Percentiles rank a stretch among this genome's conserved stretches.
Evolutionary conservation across 441 rosid genomes (phyloP).

Genomic region (Breynia disticha): DNA sequence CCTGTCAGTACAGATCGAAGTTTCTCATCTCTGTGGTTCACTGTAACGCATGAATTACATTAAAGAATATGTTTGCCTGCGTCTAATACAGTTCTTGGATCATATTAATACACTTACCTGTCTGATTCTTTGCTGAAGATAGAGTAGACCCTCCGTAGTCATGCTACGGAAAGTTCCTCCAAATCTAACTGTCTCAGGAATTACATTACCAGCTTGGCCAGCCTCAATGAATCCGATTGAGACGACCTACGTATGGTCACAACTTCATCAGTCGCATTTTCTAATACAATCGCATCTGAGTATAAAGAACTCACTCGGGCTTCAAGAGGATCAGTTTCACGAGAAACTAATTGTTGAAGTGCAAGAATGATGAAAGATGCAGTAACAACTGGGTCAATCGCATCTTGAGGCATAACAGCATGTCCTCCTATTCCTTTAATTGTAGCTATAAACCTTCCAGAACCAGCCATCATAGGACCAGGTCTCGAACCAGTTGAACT

Average conservation of each 20-base stretch:
- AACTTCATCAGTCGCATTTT: background rate
- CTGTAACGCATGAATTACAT: background rate
- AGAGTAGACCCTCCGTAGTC: conserved; percentile 28
- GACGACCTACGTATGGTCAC: conserved; percentile 19
- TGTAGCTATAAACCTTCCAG: conserved; percentile 39
- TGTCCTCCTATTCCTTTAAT: conserved; percentile 56
- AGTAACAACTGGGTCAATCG: conserved; percentile 59
- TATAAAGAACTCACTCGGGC: conserved; percentile 32
- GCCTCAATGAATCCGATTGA: conserved; percentile 30
- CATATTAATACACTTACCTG: conserved; percentile 29
- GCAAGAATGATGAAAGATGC: conserved; percentile 52
- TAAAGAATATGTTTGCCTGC: background rate
- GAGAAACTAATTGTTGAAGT: conserved; percentile 55
- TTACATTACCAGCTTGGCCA: conserved; percentile 37
- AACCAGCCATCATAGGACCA: conserved; percentile 60
- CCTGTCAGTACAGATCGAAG: conserved; percentile 3
- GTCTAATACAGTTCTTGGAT: background rate
- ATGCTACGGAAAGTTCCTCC: conserved; percentile 39
- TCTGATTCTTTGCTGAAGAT: conserved; percentile 31
- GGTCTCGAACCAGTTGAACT: conserved; percentile 54
- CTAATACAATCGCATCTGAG: background rate
- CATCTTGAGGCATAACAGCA: conserved; percentile 44
- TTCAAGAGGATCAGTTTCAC: conserved; percentile 75
- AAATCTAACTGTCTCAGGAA: conserved; percentile 35
- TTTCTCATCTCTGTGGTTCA: background rate